phyloP scores from a whole-genome alignment of 2,329 filamentous ascomycete genomes.

The Xylariaceae sp. region DNA sequence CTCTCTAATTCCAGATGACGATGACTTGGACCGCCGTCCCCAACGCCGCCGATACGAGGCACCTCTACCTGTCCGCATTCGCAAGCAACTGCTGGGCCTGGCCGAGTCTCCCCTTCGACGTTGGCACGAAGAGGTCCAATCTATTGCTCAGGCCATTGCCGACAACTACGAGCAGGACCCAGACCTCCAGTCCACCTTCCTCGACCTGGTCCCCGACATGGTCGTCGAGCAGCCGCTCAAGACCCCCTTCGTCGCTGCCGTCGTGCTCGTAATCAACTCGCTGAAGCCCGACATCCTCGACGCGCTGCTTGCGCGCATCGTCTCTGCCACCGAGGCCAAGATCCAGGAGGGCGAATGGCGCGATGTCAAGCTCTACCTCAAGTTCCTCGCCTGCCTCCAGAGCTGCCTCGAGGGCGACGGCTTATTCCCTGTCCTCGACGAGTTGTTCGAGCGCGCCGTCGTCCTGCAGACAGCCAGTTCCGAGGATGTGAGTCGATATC shows the following conservation, averaged over 20 bases:
- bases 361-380: slow-evolving; percentile 83
- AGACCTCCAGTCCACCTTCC: slow-evolving; percentile 68
- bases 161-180: slow-evolving; percentile 79
- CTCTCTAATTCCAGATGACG: slow-evolving; percentile 53
- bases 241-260: slow-evolving; percentile 88
- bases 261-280: slow-evolving; percentile 75
- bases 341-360: slow-evolving; percentile 78
- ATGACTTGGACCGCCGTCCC: slow-evolving; percentile 70
- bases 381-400: slow-evolving; percentile 85
- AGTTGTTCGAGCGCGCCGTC: slow-evolving; percentile 87
- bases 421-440: slow-evolving; percentile 77
- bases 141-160: slow-evolving; percentile 70
- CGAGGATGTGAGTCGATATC: slow-evolving; percentile 68
- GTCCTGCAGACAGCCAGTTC: slow-evolving; percentile 90
- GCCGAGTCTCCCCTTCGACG: slow-evolving; percentile 77
- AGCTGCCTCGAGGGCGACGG: slow-evolving; percentile 77
- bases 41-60: slow-evolving; percentile 71
- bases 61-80: slow-evolving; percentile 66
- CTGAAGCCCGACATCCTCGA: slow-evolving; percentile 70
- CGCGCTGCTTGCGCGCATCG: slow-evolving; percentile 63
- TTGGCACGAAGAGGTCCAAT: slow-evolving; percentile 73
- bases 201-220: slow-evolving; percentile 71
- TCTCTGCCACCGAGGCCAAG: slow-evolving; percentile 59
- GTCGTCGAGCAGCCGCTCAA: slow-evolving; percentile 91
- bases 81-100: slow-evolving; percentile 73